Base-by-base conservation (phyloP, 164 flowering plant genomes). In the Vitis rotundifolia region DNA sequence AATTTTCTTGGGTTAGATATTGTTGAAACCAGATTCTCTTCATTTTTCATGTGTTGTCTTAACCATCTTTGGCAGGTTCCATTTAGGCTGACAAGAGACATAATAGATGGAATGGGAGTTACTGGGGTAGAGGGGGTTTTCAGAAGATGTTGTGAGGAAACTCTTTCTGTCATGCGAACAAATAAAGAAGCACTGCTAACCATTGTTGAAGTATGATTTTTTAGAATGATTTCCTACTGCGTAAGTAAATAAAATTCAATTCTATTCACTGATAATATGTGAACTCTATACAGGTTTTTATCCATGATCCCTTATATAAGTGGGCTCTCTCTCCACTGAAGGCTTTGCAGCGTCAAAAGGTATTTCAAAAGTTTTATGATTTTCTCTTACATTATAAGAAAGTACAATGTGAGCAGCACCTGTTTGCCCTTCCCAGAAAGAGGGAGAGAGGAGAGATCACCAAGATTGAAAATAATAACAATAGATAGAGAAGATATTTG, bases 281-380 rank as follows among this genome's bases (percentile, higher is more conserved):
- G 29, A 59, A 49, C 61, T 57, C 47, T 64, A 3, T 81, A 79
- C 91, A 95, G 99, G 99, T 95, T 71, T 95, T 95, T 71, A 95
- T 95, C 65, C 98, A 95, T 79, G 99, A 95, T 77, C 99, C 99
- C 57, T 84, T 95, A 3, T 95, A 95, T 70, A 95, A 95, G 71
- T 95, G 99, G 99, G 99, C 99, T 68, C 79, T 95, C 71, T 95
- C 99, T 15, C 98, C 98, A 64, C 78, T 95, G 57, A 95, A 93
- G 76, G 99, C 99, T 67, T 83, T 95, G 87, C 96, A 90, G 75
- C 92, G 97, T 59, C 99, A 95, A 74, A 95, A 95, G 98, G 99
- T 95, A 83, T 49, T 68, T 68, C 6, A 8, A 63, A 7, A 12
- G 16, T 37, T 64, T 53, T 29, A 28, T 11, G n/a, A 5, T 13